Evolutionary conservation across 2,329 filamentous ascomycete species (phyloP).

Genomic region (Fusarium sp.): DNA sequence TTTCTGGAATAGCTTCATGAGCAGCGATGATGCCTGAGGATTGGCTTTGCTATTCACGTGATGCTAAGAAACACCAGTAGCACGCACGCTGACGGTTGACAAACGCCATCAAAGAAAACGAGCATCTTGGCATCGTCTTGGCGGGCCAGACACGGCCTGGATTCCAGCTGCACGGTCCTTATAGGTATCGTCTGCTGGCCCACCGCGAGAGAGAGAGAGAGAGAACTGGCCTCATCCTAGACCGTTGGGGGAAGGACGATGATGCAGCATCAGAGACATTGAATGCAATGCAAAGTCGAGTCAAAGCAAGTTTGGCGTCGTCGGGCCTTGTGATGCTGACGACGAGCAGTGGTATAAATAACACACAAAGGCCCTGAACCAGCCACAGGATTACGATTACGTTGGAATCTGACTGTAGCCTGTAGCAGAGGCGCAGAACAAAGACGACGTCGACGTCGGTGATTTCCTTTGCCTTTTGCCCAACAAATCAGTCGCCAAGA

Average conservation of each 20-base stretch:
- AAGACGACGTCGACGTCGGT: neutral
- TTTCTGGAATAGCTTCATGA: slow-evolving; percentile 6
- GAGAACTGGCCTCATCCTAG: slow-evolving; percentile 4
- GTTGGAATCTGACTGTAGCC: slow-evolving; percentile 15
- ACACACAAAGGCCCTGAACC: slow-evolving; percentile 10
- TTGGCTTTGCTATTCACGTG: slow-evolving; percentile 19
- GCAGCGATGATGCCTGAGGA: neutral
- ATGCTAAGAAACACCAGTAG: slow-evolving; percentile 12
- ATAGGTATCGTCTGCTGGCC: neutral
- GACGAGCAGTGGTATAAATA: slow-evolving; percentile 29
- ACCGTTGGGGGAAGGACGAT: slow-evolving; percentile 8
- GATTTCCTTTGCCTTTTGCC: slow-evolving; percentile 1
- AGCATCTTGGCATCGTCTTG: slow-evolving; percentile 12
- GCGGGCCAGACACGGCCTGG: slow-evolving; percentile 34
- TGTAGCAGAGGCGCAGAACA: neutral
- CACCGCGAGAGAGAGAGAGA: neutral
- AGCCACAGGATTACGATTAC: slow-evolving; percentile 29
- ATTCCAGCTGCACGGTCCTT: slow-evolving; percentile 32
- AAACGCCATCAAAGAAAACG: slow-evolving; percentile 2
- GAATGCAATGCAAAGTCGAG: neutral
- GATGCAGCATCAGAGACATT: slow-evolving; percentile 31
- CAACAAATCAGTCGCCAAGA: slow-evolving; percentile 16
- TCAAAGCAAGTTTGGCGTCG: neutral
- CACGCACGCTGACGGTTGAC: slow-evolving; percentile 18
- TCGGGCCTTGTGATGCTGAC: slow-evolving; percentile 33